These are phyloP conservation scores for Neltuma alba DNA, from an alignment of 306 rosid genomes.

Conservation along the genomic window DNA sequence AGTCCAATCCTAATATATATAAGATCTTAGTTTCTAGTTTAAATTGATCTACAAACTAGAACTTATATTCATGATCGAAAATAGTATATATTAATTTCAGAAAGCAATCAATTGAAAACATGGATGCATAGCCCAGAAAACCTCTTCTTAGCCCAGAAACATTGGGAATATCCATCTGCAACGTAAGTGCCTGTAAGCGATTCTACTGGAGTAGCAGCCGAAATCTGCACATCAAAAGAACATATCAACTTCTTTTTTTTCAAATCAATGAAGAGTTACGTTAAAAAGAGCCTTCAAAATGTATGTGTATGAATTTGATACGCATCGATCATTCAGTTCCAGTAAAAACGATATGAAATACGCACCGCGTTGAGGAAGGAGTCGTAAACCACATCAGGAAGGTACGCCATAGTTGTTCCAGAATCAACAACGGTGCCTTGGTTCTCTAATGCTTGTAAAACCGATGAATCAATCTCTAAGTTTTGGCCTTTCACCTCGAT, in stretches of 20 bases:
- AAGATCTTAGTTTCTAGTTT: no score
- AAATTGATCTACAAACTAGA: no score
- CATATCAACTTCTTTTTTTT: neutral
- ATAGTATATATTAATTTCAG: neutral
- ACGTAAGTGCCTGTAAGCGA: conserved; percentile 48
- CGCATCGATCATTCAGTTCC: no score
- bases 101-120: neutral
- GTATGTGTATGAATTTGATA: neutral
- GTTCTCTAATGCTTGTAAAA: conserved; percentile 68
- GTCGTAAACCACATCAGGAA: conserved; percentile 72
- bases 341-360: conserved; percentile 15
- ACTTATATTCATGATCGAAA: no score
- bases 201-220: conserved; percentile 47
- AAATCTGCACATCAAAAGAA: conserved; percentile 51
- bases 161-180: conserved; percentile 67
- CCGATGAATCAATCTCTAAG: conserved; percentile 57
- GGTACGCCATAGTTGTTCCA: conserved; percentile 94
- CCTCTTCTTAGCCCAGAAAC: conserved; percentile 70
- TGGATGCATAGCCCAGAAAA: conserved; percentile 1
- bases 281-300: neutral
- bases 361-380: conserved; percentile 73
- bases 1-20: no score
- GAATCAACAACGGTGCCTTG: conserved; percentile 89
- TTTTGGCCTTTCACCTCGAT: conserved; percentile 76
- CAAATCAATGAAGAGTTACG: conserved; percentile 15